Conservation (phyloP, 2,329 filamentous ascomycete genomes). For the Aspergillus sp. region DNA sequence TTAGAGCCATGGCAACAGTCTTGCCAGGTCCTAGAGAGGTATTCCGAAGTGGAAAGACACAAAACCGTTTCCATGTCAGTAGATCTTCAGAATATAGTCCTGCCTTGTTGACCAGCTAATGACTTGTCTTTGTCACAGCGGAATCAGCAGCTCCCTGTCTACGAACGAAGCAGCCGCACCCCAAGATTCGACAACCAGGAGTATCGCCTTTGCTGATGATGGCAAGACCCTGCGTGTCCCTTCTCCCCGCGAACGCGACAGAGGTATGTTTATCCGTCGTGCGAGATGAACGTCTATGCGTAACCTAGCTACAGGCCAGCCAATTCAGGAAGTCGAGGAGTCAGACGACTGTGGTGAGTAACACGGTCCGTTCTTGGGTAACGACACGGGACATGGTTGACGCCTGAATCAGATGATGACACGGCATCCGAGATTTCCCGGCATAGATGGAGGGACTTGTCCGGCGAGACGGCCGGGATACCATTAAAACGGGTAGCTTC, state of each 20-base stretch:
- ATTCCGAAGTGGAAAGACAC: background rate
- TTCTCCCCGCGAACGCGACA: conserved; percentile 19
- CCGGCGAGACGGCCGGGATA: background rate
- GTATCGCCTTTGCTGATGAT: background rate
- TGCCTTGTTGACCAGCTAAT: background rate
- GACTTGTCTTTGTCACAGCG: background rate
- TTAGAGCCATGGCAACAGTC: background rate
- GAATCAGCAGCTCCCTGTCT: background rate
- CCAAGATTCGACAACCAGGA: background rate
- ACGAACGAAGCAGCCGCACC: background rate
- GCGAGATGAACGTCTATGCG: background rate
- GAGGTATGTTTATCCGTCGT: conserved; percentile 10
- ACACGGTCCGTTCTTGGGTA: background rate
- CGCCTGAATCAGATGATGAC: background rate
- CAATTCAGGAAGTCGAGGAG: background rate
- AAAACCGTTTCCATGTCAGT: background rate
- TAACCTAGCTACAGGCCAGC: background rate
- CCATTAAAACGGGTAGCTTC: background rate
- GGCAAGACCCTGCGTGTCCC: conserved; percentile 21
- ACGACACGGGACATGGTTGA: background rate
- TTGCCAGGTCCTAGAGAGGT: background rate
- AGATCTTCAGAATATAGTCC: background rate
- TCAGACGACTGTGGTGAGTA: background rate
- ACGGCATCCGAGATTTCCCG: background rate
- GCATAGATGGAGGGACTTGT: background rate